Evolutionary conservation across 1,139 yeast species (phyloP), one percentile per base, ranked within the genome.

Genomic region (Yamadazyma diddensiae): DNA sequence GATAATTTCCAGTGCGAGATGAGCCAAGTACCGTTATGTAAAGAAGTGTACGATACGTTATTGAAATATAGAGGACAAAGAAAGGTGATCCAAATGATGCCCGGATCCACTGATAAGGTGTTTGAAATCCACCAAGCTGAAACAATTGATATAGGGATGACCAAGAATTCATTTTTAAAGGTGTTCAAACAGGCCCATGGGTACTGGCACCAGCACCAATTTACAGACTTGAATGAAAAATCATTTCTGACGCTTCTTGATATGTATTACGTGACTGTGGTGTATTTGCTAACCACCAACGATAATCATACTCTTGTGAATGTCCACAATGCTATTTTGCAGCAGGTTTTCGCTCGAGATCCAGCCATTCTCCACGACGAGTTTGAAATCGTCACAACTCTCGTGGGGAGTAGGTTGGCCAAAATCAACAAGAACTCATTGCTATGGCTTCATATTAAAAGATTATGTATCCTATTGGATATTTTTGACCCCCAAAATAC

Each of bases 371-470:
- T 54, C 4, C 21, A 32, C 1, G 32, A 39, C 2, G 71, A 67
- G 28, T 48, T 63, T 22, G 63, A 62, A 17, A 37, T 60, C 3
- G 36, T 66, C 8, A 48, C 62, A 2, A 46, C 68, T 2, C 55
- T 59, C 28, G 43, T 63, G 15, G 52, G 59, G 16, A 59, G 72
- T 35, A 46, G 62, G 14, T 38, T 69, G 29, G 52, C 54, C 31
- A 47, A 66, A 32, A 59, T 69, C 38, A 69, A 69, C 42, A 69
- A 69, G 46, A 67, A 71, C 45, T 55, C 71, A 4, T 50, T 65
- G 12, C 49, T 69, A n/a, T 69, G 73, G 73, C 43, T 43, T 21
- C 52, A 57, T 49, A 41, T 64, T 30, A 60, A 61, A 35, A 60
- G 63, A 38, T 38, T 65, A 24, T 35, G 52, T 3, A 39, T 58